phyloP scores from a whole-genome alignment of 2,329 filamentous ascomycete species.

The Epichloe coenophiala region DNA sequence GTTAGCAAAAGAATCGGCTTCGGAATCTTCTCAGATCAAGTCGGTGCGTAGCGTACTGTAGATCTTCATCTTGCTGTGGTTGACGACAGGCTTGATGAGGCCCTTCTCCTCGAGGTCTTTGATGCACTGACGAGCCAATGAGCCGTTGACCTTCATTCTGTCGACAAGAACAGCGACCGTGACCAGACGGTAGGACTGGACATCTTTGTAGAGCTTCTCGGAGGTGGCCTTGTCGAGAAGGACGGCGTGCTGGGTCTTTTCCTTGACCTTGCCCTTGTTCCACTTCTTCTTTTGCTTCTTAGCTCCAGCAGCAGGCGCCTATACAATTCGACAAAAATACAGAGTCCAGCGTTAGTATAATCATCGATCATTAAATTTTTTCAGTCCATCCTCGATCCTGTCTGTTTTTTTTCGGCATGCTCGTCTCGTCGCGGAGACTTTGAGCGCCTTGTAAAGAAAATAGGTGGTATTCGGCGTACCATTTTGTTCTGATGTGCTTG shows the following conservation, averaged over 20 bases:
- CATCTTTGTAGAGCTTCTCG: slow-evolving; percentile 99
- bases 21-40: background rate
- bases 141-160: slow-evolving; percentile 99
- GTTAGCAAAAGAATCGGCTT: background rate
- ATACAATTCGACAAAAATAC: slow-evolving; percentile 1
- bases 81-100: slow-evolving; percentile 93
- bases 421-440: background rate
- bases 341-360: slow-evolving; percentile 3
- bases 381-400: background rate
- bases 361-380: slow-evolving; percentile 9
- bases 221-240: slow-evolving; percentile 95
- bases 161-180: slow-evolving; percentile 98
- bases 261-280: slow-evolving; percentile 72
- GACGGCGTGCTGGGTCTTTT: slow-evolving; percentile 99
- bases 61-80: slow-evolving; percentile 95
- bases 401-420: background rate
- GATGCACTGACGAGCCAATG: slow-evolving; percentile 79
- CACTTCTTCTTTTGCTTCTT: slow-evolving; percentile 42
- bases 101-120: slow-evolving; percentile 95
- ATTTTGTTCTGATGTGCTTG: slow-evolving; percentile 30
- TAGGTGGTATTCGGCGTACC: slow-evolving; percentile 18
- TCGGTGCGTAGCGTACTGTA: slow-evolving; percentile 54
- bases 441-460: background rate
- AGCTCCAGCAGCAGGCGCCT: slow-evolving; percentile 33
- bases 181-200: slow-evolving; percentile 99